Base-by-base conservation (phyloP, 2,329 filamentous ascomycete species). In the Talaromyces sp. region DNA sequence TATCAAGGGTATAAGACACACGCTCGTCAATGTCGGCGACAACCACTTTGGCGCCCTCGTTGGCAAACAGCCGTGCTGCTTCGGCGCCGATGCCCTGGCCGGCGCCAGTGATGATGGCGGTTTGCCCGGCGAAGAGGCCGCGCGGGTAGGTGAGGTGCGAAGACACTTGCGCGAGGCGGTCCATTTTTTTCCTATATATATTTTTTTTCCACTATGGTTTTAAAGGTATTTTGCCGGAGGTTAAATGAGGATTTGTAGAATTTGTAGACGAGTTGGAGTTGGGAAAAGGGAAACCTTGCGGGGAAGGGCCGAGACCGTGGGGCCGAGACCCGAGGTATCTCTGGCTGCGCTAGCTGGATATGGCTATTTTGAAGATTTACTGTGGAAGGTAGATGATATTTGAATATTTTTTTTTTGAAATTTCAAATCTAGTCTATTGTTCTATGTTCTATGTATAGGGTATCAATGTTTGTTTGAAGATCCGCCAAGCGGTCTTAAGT, bases 51-150 rank as follows among this genome's bases (percentile, higher is more conserved):
- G 91, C 91, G 26, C 92, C 92, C 75, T 96, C 91, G 62, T 92
- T 93, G 13, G 90, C 91, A 69, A 96, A 96, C 3, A 96, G 78
- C 10, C 87, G 82, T 8, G 91, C 91, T 32, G 88, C 83, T 77
- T 96, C 92, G 29, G 91, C 92, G 26, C 91, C 92, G 72, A 96
- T 96, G 62, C 92, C 92, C 74, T 96, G 91, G 9, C 90, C 91
- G 19, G 87, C 86, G 51, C 91, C 91, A 2, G 92, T 96, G 73
- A 96, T 89, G 73, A 96, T 96, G 69, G 91, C 91, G 17, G 89
- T 86, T 73, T 96, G 91, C 57, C 89, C 89, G 31, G 84, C 84
- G 58, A 96, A 84, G 73, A 96, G 81, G 61, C 91, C 91, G 70
- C 85, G 83, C 41, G 91, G 90, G 78, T 87, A 93, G 78, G 91